phyloP scores from a whole-genome alignment of 352 stramenopile species.

The Globisporangium cederbergense region DNA sequence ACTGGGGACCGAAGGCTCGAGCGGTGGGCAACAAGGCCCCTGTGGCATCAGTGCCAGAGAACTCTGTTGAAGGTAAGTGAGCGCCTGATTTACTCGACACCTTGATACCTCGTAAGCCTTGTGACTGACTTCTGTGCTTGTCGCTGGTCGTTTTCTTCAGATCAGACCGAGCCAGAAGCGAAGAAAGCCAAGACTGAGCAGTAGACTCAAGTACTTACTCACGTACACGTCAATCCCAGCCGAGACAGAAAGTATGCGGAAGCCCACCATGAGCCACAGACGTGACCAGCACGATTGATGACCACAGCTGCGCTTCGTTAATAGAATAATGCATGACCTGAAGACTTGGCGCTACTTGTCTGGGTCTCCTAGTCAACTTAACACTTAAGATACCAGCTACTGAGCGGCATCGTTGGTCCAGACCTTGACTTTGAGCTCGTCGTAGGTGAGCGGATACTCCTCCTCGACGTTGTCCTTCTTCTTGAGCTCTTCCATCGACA shows the following conservation, averaged over 20 bases:
- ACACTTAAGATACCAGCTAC: background rate
- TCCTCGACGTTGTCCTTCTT: conserved; percentile 85
- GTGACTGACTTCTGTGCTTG: conserved; percentile 1
- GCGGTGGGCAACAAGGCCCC: conserved; percentile 68
- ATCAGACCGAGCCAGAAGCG: conserved; percentile 50
- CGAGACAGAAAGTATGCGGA: conserved; percentile 18
- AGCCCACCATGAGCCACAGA: conserved; percentile 6
- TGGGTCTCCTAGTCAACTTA: background rate
- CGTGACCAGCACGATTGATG: background rate
- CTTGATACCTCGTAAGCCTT: conserved; percentile 1
- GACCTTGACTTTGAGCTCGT: conserved; percentile 83
- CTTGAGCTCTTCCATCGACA: conserved; percentile 75
- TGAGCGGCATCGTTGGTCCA: conserved; percentile 46
- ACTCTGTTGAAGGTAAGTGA: conserved; percentile 22
- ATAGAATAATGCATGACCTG: conserved; percentile 33
- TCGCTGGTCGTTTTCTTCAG: conserved; percentile 21
- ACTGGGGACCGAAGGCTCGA: conserved; percentile 95
- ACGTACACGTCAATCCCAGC: background rate
- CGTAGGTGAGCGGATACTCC: conserved; percentile 84
- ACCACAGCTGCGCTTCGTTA: conserved; percentile 15
- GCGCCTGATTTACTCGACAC: conserved; percentile 1
- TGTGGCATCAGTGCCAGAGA: conserved; percentile 17
- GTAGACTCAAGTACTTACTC: conserved; percentile 19
- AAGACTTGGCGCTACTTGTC: background rate
- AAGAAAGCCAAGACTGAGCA: conserved; percentile 79